phyloP scores from a whole-genome alignment of 2,329 filamentous ascomycete genomes.

The Verticillium albo-atrum region DNA sequence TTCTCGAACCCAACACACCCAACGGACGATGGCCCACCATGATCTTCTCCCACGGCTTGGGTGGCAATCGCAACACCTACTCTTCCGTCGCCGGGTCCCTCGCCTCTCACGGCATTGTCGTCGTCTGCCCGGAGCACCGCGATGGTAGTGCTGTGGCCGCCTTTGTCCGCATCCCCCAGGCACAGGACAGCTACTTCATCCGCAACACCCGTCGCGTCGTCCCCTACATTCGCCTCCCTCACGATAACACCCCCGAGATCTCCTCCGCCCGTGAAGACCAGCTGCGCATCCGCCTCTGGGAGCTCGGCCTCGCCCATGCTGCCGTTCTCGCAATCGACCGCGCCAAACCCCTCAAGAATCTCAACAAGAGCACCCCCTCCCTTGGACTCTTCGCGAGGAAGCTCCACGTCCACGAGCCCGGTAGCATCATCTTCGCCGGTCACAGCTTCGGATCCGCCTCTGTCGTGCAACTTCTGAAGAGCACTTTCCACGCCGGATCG shows the following conservation, averaged over 20 bases:
- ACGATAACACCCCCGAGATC: conserved; percentile 60
- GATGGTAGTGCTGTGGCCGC: conserved; percentile 77
- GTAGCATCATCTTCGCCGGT: conserved; percentile 69
- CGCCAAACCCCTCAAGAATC: conserved; percentile 43
- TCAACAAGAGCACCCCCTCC: conserved; percentile 45
- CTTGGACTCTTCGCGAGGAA: conserved; percentile 56
- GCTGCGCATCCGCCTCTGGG: conserved; percentile 72
- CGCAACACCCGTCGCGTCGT: conserved; percentile 29
- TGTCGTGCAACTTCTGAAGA: conserved; percentile 73
- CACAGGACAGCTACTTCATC: conserved; percentile 31
- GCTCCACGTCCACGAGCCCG: conserved; percentile 66
- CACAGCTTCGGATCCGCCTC: conserved; percentile 80
- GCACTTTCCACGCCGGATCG: conserved; percentile 60
- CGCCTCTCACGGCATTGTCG: conserved; percentile 75
- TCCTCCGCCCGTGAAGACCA: conserved; percentile 66
- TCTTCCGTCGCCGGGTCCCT: conserved; percentile 77
- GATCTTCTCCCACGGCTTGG: conserved; percentile 83
- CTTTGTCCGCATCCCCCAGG: conserved; percentile 59
- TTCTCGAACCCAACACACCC: conserved; percentile 46
- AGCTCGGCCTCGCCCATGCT: conserved; percentile 67
- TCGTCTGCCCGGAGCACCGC: conserved; percentile 77
- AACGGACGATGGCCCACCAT: conserved; percentile 69
- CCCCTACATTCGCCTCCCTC: conserved; percentile 51
- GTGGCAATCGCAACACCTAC: conserved; percentile 77
- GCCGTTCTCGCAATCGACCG: conserved; percentile 63